Conservation (phyloP, 2,329 filamentous ascomycete genomes). For the Fusarium caatingaense region DNA sequence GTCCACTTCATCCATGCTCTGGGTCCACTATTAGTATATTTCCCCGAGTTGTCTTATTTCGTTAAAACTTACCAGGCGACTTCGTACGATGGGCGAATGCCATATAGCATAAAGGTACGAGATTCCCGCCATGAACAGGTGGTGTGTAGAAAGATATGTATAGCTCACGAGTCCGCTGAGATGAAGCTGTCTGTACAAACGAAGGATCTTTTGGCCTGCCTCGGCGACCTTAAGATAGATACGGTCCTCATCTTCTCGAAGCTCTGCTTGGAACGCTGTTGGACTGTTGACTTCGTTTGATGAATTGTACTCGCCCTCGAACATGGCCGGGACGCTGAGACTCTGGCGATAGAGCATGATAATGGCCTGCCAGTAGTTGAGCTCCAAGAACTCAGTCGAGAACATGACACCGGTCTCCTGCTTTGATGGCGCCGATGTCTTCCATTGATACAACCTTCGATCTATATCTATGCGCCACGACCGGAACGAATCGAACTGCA, state of each 20-base stretch:
- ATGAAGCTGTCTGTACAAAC: slow-evolving; percentile 90
- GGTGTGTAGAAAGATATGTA: slow-evolving; percentile 93
- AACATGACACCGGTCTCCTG: slow-evolving; percentile 88
- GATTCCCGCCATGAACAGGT: slow-evolving; percentile 96
- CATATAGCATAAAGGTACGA: slow-evolving; percentile 97
- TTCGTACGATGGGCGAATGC: slow-evolving; percentile 91
- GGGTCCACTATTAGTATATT: slow-evolving; percentile 14
- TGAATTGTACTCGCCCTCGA: slow-evolving; percentile 81
- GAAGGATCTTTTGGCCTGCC: slow-evolving; percentile 91
- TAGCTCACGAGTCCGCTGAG: slow-evolving; percentile 92
- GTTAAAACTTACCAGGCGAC: slow-evolving; percentile 76
- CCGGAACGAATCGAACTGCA: slow-evolving; percentile 84
- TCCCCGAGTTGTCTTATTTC: neutral
- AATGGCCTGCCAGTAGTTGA: slow-evolving; percentile 98
- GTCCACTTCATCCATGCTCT: slow-evolving; percentile 95
- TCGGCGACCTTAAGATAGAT: slow-evolving; percentile 96
- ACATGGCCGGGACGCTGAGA: slow-evolving; percentile 83
- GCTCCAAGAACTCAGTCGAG: slow-evolving; percentile 86
- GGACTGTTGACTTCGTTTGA: slow-evolving; percentile 73
- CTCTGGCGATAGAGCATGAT: slow-evolving; percentile 97
- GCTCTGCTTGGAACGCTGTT: slow-evolving; percentile 71
- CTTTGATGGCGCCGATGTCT: slow-evolving; percentile 80
- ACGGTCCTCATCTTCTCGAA: slow-evolving; percentile 84
- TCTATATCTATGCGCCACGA: slow-evolving; percentile 92
- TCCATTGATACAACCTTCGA: slow-evolving; percentile 85